These are phyloP conservation scores for Sequoia sempervirens DNA, from an alignment of 75 land plant species.

Conservation along the genomic window DNA sequence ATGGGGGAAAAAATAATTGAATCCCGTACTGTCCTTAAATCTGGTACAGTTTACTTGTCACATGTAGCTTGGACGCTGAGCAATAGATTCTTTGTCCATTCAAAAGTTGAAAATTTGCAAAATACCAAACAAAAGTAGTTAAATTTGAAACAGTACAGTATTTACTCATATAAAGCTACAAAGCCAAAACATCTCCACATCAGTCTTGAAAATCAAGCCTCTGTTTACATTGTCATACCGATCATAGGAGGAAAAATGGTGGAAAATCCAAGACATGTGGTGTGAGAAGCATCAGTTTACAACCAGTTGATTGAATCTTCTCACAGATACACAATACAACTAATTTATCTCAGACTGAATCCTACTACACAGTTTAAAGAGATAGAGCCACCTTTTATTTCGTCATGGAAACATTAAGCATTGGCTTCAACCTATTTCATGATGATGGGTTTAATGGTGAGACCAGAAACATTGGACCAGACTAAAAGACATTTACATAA, in stretches of 20 bases:
- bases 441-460: neutral
- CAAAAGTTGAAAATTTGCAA: too few species aligned
- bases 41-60: too few species aligned
- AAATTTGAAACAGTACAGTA: too few species aligned
- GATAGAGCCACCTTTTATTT: neutral
- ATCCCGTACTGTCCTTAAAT: too few species aligned
- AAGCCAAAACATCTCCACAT: neutral
- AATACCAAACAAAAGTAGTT: too few species aligned
- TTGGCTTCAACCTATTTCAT: too few species aligned
- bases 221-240: neutral
- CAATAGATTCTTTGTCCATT: too few species aligned
- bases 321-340: neutral
- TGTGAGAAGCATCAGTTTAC: neutral
- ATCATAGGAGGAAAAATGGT: neutral
- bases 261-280: neutral
- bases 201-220: neutral
- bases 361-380: neutral
- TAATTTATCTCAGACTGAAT: neutral
- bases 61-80: too few species aligned
- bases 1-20: too few species aligned
- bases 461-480: too few species aligned
- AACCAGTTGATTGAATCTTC: neutral
- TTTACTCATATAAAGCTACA: too few species aligned
- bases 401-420: neutral
- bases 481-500: constrained; percentile 26